phyloP scores from a whole-genome alignment of 306 rosid species.

The Sechiopsis laciniata region DNA sequence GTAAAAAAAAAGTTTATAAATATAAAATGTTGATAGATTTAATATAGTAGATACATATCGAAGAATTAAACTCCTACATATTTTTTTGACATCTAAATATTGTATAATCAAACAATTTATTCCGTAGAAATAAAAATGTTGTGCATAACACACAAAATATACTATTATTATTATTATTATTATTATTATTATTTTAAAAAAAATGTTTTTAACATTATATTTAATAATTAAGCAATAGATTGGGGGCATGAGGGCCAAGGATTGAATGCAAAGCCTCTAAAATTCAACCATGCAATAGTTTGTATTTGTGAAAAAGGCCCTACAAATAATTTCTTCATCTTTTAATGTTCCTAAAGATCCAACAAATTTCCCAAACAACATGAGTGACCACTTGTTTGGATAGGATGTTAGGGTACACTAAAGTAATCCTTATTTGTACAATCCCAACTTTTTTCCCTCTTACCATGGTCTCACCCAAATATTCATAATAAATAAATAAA shows the following conservation, averaged over 20 bases:
- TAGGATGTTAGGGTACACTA: slow-evolving; percentile 20
- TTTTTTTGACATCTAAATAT: too few relatives aligned
- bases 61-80: too few relatives aligned
- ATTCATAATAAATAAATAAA: background rate
- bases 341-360: slow-evolving; percentile 1
- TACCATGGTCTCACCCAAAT: slow-evolving; percentile 10
- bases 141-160: background rate
- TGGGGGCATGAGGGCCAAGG: background rate
- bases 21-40: too few relatives aligned
- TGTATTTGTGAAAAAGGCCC: slow-evolving; percentile 3
- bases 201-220: background rate
- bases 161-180: background rate
- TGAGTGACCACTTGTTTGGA: slow-evolving; percentile 22
- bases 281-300: slow-evolving; percentile 9
- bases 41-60: too few relatives aligned
- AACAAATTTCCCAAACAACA: slow-evolving; percentile 8
- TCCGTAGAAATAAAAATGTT: too few relatives aligned
- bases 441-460: slow-evolving; percentile 16
- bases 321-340: slow-evolving; percentile 15
- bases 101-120: too few relatives aligned
- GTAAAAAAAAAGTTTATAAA: too few relatives aligned
- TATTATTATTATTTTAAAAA: too few relatives aligned
- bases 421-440: slow-evolving; percentile 20
- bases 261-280: background rate
- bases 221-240: background rate